Conservation (phyloP, 306 rosid species). For the Fragaria nilgerrensis region DNA sequence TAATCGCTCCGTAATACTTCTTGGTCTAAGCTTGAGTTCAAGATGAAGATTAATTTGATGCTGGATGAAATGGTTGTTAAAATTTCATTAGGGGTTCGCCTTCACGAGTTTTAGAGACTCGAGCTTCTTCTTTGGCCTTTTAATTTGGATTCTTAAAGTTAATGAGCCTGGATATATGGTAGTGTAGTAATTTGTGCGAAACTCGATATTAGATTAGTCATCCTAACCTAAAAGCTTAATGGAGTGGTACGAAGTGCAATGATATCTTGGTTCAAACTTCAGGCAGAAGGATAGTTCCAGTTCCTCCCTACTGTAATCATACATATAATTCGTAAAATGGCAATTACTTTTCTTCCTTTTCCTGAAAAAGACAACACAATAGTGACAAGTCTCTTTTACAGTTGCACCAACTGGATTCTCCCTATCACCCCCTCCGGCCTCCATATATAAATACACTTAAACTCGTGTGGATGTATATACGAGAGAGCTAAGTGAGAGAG, state of each 20-base stretch:
- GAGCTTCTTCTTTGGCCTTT: background rate
- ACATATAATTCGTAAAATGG: background rate
- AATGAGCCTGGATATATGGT: background rate
- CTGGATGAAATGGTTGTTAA: background rate
- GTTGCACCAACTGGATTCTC: conserved; percentile 1
- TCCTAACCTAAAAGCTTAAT: too few relatives aligned
- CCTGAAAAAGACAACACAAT: background rate
- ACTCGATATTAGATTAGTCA: background rate
- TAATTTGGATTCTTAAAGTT: background rate
- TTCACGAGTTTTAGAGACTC: background rate
- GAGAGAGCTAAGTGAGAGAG: background rate
- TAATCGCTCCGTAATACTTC: background rate
- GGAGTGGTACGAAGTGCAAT: background rate
- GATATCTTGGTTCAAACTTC: background rate
- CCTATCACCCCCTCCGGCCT: background rate
- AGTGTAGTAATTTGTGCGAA: background rate
- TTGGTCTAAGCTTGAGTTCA: background rate
- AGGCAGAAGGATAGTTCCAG: background rate
- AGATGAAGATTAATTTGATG: background rate
- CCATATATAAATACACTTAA: background rate
- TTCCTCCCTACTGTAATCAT: background rate
- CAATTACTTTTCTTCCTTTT: background rate
- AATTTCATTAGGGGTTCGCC: too few relatives aligned
- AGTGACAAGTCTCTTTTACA: conserved; percentile 6
- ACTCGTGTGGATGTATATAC: background rate